Evolutionary conservation across 2,329 filamentous ascomycete genomes (phyloP).

Genomic region (Aspergillus fischeri): DNA sequence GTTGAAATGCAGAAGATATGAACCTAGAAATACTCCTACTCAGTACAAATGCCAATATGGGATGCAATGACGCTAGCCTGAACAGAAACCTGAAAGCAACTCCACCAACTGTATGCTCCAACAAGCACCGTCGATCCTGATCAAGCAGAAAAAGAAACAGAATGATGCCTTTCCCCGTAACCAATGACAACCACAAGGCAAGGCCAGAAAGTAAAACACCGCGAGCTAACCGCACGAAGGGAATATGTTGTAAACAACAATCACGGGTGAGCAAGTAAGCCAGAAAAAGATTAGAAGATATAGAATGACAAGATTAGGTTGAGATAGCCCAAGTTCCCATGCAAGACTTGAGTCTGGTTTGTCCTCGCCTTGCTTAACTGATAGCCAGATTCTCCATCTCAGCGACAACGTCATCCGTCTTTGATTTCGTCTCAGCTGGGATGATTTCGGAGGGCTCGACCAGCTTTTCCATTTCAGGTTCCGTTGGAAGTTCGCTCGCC

Average conservation of each 20-base stretch:
- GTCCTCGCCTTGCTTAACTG: conserved; percentile 11
- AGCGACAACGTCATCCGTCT: conserved; percentile 20
- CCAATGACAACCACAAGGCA: not conserved
- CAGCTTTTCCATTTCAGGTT: not conserved
- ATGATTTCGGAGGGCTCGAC: not conserved
- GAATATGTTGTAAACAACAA: not conserved
- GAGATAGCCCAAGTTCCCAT: conserved; percentile 4
- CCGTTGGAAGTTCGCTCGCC: not conserved
- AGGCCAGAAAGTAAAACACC: conserved; percentile 1
- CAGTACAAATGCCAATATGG: not conserved
- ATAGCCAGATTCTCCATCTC: conserved; percentile 23
- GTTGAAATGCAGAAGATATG: not conserved
- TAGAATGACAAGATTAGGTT: not conserved
- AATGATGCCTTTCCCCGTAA: conserved; percentile 5
- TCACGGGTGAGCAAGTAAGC: not conserved
- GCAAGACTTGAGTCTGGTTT: not conserved
- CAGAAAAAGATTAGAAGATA: conserved; percentile 1
- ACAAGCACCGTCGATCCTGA: conserved; percentile 8
- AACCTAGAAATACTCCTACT: not conserved
- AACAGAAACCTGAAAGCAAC: conserved; percentile 6
- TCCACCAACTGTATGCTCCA: conserved; percentile 14
- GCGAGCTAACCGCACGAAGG: not conserved
- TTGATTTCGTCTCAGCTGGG: conserved; percentile 5
- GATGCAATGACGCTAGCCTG: not conserved
- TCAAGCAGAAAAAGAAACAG: conserved; percentile 5